phyloP scores from a whole-genome alignment of 2,329 filamentous ascomycete genomes.

The Chaetomiaceae sp. region DNA sequence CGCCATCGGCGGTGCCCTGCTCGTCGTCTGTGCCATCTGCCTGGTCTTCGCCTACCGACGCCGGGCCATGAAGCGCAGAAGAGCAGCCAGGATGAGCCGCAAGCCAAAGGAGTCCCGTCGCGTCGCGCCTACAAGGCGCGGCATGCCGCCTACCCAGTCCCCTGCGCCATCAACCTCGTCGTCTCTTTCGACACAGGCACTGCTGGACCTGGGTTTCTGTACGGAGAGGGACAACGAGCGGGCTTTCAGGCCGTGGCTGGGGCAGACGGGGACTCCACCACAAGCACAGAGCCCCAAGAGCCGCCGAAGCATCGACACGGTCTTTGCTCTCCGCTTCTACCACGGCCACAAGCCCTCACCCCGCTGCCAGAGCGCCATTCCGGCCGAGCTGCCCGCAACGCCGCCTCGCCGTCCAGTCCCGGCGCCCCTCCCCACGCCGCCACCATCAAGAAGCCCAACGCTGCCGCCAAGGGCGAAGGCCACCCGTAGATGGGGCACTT shows the following conservation, averaged over 20 bases:
- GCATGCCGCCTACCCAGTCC: neutral
- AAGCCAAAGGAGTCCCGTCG: neutral
- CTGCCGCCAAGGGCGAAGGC: neutral
- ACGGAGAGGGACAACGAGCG: neutral
- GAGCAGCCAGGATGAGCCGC: slow-evolving; percentile 4
- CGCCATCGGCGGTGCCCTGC: slow-evolving; percentile 3
- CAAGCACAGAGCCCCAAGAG: neutral
- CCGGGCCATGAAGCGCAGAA: neutral
- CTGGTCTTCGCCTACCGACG: slow-evolving; percentile 9
- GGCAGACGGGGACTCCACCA: neutral
- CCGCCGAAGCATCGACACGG: slow-evolving; percentile 16
- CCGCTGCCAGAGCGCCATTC: neutral
- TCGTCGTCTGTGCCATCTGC: slow-evolving; percentile 5
- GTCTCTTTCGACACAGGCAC: slow-evolving; percentile 8
- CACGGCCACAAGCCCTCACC: neutral
- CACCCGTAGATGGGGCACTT: neutral
- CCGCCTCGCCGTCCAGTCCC: neutral
- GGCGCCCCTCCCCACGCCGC: neutral
- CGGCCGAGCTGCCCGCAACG: slow-evolving; percentile 12
- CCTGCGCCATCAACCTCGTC: slow-evolving; percentile 5
- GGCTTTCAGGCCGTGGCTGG: neutral
- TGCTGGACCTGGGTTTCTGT: slow-evolving; percentile 5
- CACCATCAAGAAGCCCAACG: neutral
- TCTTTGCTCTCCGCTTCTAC: slow-evolving; percentile 16
- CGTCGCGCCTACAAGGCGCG: neutral